A percentile compares a stretch with the other conserved stretches of the same genome.
Evolutionary conservation across 352 stramenopile species (phyloP).

Genomic region (Achlya hypogyna): DNA sequence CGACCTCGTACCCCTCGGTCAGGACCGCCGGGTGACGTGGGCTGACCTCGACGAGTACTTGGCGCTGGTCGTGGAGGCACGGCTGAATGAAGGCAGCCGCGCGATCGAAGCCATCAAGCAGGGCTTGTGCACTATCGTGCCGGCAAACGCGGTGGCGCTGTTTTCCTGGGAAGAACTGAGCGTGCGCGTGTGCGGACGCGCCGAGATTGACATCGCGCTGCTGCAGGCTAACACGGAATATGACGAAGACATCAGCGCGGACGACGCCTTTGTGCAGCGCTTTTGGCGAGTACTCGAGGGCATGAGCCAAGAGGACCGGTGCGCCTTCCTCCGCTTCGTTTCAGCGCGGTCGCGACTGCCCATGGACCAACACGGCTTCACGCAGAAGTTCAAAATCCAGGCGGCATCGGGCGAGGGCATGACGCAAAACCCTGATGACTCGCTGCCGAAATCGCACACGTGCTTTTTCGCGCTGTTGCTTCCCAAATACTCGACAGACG

Average conservation of each 20-base stretch:
- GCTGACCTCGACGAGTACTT: constrained; percentile 48
- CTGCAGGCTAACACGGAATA: constrained; percentile 75
- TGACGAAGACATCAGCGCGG: constrained; percentile 54
- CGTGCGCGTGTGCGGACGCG: constrained; percentile 56
- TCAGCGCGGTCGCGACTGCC: constrained; percentile 70
- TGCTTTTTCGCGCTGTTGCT: constrained; percentile 82
- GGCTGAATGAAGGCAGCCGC: constrained; percentile 33
- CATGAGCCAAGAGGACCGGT: constrained; percentile 54
- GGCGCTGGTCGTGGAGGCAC: constrained; percentile 29
- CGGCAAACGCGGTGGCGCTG: constrained; percentile 42
- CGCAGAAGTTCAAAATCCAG: constrained; percentile 85
- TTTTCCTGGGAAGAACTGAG: constrained; percentile 64
- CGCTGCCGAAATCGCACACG: constrained; percentile 78
- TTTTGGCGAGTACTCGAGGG: constrained; percentile 68
- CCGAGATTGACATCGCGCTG: constrained; percentile 60
- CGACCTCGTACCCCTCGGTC: constrained; percentile 34
- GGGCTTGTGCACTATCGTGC: constrained; percentile 65
- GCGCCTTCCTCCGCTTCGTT: constrained; percentile 72
- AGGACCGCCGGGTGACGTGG: constrained; percentile 31
- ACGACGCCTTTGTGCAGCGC: constrained; percentile 59
- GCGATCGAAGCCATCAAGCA: constrained; percentile 66
- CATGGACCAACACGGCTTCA: constrained; percentile 46
- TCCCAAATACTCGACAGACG: constrained; percentile 68
- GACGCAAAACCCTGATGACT: constrained; percentile 33
- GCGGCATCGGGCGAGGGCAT: constrained; percentile 30